phyloP scores from a whole-genome alignment of 2,329 filamentous ascomycete species.

The Talaromyces rugulosus region DNA sequence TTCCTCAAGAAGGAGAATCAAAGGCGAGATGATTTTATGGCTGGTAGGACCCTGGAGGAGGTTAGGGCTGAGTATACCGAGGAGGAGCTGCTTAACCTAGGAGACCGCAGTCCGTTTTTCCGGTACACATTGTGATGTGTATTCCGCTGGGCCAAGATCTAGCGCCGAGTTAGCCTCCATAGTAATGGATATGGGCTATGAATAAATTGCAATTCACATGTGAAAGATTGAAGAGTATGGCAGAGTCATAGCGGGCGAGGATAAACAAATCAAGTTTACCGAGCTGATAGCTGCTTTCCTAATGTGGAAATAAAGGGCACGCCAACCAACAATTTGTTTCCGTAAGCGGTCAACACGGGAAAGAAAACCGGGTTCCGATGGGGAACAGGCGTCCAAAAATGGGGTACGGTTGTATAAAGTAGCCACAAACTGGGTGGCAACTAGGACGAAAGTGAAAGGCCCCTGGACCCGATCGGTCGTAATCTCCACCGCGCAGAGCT shows the following conservation, averaged over 20 bases:
- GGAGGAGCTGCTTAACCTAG: conserved; percentile 10
- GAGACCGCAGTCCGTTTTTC: conserved; percentile 2
- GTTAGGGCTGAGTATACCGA: conserved; percentile 1
- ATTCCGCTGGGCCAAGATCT: background rate
- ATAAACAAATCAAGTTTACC: background rate
- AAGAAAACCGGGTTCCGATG: background rate
- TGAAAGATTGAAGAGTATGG: background rate
- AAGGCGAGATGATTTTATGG: background rate
- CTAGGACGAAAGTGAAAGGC: background rate
- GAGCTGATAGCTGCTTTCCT: background rate
- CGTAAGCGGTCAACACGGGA: background rate
- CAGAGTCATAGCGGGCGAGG: background rate
- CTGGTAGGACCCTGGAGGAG: background rate
- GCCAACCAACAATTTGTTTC: background rate
- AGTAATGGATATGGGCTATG: background rate
- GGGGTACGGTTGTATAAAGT: background rate
- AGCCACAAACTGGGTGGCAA: background rate
- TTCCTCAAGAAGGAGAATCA: background rate
- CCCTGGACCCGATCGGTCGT: background rate
- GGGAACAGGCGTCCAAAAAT: background rate
- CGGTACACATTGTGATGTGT: background rate
- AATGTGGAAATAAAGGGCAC: background rate
- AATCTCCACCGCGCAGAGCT: background rate
- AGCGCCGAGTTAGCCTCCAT: background rate
- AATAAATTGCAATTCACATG: background rate